Evolutionary conservation across 1,284 basidiomycete genomes (phyloP).

Genomic region (Microbotryum silenes-acaulis): DNA sequence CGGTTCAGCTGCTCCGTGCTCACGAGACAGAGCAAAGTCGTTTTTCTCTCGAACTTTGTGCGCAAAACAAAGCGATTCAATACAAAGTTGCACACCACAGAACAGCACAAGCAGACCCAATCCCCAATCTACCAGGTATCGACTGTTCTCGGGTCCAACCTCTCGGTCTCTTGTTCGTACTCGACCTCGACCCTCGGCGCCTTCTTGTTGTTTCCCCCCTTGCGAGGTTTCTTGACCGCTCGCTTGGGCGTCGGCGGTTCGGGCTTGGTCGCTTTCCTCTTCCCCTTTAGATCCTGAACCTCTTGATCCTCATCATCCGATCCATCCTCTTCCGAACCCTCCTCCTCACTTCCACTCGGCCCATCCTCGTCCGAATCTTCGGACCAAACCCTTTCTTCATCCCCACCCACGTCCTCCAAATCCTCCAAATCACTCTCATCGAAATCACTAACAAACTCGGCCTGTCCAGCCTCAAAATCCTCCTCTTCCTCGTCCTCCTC

Average conservation of each 20-base stretch:
- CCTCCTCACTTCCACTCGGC: slow-evolving; percentile 3
- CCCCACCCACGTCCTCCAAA: slow-evolving; percentile 35
- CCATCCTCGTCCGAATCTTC: slow-evolving; percentile 2
- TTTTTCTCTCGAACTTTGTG: too few relatives aligned
- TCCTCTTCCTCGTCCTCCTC: slow-evolving; percentile 51
- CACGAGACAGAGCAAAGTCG: too few relatives aligned
- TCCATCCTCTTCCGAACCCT: slow-evolving; percentile 35
- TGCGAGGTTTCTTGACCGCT: slow-evolving; percentile 15
- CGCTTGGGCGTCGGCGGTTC: slow-evolving; percentile 43
- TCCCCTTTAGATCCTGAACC: slow-evolving; percentile 21
- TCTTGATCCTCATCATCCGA: slow-evolving; percentile 26
- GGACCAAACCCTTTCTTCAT: too few relatives aligned
- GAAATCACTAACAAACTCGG: slow-evolving; percentile 82
- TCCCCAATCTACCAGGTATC: too few relatives aligned
- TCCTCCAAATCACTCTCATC: slow-evolving; percentile 54
- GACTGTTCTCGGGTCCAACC: too few relatives aligned
- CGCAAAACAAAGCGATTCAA: too few relatives aligned
- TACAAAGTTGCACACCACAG: too few relatives aligned
- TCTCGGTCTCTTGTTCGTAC: slow-evolving; percentile 83
- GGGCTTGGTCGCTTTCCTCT: slow-evolving; percentile 44
- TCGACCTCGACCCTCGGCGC: slow-evolving; percentile 85
- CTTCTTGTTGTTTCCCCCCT: slow-evolving; percentile 43
- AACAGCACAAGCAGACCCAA: too few relatives aligned
- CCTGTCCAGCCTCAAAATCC: slow-evolving; percentile 51
- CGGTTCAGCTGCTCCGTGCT: too few relatives aligned